Conservation (phyloP, 352 stramenopile genomes). For the Plasmopara viticola region DNA sequence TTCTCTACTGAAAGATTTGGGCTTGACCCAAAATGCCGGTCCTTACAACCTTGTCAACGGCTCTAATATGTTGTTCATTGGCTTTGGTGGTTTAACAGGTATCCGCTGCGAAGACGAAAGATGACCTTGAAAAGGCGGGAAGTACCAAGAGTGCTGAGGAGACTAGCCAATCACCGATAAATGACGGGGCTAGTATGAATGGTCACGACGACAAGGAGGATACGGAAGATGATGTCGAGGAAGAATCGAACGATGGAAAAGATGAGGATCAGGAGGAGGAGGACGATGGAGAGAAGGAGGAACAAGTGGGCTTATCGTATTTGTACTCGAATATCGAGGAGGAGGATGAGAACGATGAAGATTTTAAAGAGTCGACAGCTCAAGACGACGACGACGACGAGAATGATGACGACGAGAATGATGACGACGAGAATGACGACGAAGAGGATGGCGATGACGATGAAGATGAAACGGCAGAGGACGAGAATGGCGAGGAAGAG, state of each 20-base stretch:
- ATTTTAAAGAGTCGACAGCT: conserved; percentile 23
- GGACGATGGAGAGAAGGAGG: conserved; percentile 23
- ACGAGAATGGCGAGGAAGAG: conserved; percentile 23
- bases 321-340: conserved; percentile 65
- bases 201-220: conserved; percentile 30
- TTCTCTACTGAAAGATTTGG: no score
- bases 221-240: conserved; percentile 29
- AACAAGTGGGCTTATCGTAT: conserved; percentile 55
- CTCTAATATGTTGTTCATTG: neutral
- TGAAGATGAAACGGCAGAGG: conserved; percentile 28
- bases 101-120: conserved; percentile 12
- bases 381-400: conserved; percentile 49
- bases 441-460: conserved; percentile 25
- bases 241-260: conserved; percentile 21
- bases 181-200: conserved; percentile 22
- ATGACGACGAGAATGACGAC: conserved; percentile 19
- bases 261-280: conserved; percentile 12
- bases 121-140: conserved; percentile 7
- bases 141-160: conserved; percentile 4
- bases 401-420: conserved; percentile 24
- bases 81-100: conserved; percentile 13
- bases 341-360: conserved; percentile 38
- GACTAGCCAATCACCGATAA: conserved; percentile 10
- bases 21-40: conserved; percentile 1
- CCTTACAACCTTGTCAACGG: neutral